Conservation (phyloP, 352 stramenopile genomes). For the Phytophthora citrophthora region DNA sequence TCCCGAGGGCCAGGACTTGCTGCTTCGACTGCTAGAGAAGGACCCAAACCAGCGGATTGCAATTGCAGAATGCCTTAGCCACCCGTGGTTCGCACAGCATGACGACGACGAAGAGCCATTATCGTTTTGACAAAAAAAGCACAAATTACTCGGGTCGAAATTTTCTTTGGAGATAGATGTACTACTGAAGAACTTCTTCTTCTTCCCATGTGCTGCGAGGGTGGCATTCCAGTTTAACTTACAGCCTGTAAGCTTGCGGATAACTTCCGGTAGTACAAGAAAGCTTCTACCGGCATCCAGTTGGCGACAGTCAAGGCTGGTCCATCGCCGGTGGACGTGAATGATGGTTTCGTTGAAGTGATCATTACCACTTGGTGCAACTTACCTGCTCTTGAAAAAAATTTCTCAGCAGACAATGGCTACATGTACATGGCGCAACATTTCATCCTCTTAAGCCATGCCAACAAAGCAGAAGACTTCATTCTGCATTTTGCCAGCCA, state of each 20-base stretch:
- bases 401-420: background rate
- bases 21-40: slow-evolving; percentile 59
- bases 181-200: no score
- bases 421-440: background rate
- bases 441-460: background rate
- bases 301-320: background rate
- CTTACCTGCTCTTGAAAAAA: no score
- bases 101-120: slow-evolving; percentile 63
- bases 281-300: background rate
- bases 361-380: background rate
- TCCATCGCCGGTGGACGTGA: background rate
- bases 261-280: no score
- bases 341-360: slow-evolving; percentile 1
- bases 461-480: background rate
- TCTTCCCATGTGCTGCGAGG: background rate
- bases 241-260: no score
- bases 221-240: no score
- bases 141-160: background rate
- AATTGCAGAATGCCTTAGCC: slow-evolving; percentile 51
- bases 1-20: slow-evolving; percentile 49
- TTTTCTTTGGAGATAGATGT: background rate
- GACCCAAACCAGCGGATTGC: slow-evolving; percentile 60
- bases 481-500: slow-evolving; percentile 4
- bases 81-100: slow-evolving; percentile 63
- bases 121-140: slow-evolving; percentile 56